phyloP scores from a whole-genome alignment of 345 rosid genomes.

The Brassica rapa region DNA sequence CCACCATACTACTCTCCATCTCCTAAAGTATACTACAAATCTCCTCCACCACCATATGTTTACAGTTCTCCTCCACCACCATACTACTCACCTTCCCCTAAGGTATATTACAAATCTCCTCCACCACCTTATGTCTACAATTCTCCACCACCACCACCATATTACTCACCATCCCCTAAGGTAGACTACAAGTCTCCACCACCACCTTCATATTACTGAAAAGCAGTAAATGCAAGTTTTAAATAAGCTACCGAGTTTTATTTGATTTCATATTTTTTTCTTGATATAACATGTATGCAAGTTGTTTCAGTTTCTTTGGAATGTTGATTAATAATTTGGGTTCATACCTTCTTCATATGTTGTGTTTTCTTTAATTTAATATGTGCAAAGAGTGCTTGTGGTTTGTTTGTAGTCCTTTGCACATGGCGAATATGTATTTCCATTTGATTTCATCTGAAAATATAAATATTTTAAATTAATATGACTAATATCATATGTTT shows the following conservation, averaged over 20 bases:
- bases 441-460: no score
- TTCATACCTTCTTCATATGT: no score
- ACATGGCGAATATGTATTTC: no score
- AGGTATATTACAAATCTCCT: neutral
- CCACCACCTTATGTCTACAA: neutral
- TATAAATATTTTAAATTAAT: no score
- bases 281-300: neutral
- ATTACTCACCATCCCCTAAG: neutral
- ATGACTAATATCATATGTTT: no score
- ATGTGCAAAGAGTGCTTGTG: no score
- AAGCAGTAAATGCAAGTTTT: neutral
- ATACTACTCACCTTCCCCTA: neutral
- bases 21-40: neutral
- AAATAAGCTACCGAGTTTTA: neutral
- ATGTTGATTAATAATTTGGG: no score
- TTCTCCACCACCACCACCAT: neutral
- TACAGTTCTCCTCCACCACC: neutral
- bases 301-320: no score
- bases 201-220: neutral
- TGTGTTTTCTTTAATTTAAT: no score
- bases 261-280: neutral
- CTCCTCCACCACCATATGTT: neutral
- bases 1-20: neutral
- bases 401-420: no score
- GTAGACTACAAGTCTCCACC: neutral